These are phyloP conservation scores for Chalciporus pseudorubinellus DNA, from an alignment of 768 basidiomycete genomes.

Conservation along the genomic window DNA sequence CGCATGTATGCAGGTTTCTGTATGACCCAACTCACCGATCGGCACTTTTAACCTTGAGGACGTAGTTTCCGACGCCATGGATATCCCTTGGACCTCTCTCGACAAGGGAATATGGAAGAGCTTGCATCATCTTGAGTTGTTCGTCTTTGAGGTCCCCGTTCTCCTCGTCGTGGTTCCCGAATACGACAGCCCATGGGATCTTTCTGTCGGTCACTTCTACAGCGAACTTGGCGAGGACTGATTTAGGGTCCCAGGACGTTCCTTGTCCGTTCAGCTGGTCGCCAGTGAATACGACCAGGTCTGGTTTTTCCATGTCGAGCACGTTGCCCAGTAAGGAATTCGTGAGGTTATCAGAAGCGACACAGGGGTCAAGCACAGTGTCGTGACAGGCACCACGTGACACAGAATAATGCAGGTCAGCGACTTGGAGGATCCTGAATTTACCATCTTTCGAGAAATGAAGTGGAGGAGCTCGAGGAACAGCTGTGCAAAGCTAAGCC, in stretches of 20 bases:
- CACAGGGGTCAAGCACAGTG: conserved; percentile 49
- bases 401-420: conserved; percentile 92
- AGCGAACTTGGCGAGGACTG: conserved; percentile 87
- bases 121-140: conserved; percentile 70
- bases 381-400: conserved; percentile 76
- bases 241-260: conserved; percentile 85
- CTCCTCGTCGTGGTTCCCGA: conserved; percentile 94
- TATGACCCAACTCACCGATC: conserved; percentile 63
- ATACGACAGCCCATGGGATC: conserved; percentile 89
- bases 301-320: conserved; percentile 81
- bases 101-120: conserved; percentile 82
- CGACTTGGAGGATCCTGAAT: conserved; percentile 88
- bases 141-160: conserved; percentile 57
- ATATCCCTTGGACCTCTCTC: conserved; percentile 78
- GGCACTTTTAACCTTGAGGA: conserved; percentile 78
- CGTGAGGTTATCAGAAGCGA: conserved; percentile 75
- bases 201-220: conserved; percentile 66
- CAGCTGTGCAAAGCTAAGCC: conserved; percentile 38
- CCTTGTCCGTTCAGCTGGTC: conserved; percentile 94
- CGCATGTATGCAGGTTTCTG: background rate
- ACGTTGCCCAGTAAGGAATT: conserved; percentile 65
- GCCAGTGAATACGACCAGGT: conserved; percentile 88
- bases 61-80: conserved; percentile 90
- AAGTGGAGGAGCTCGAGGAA: conserved; percentile 71
- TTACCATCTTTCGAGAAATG: conserved; percentile 82